Evolutionary conservation across 2,329 filamentous ascomycete species (phyloP).

Genomic region (Paraconiothyrium sp.): DNA sequence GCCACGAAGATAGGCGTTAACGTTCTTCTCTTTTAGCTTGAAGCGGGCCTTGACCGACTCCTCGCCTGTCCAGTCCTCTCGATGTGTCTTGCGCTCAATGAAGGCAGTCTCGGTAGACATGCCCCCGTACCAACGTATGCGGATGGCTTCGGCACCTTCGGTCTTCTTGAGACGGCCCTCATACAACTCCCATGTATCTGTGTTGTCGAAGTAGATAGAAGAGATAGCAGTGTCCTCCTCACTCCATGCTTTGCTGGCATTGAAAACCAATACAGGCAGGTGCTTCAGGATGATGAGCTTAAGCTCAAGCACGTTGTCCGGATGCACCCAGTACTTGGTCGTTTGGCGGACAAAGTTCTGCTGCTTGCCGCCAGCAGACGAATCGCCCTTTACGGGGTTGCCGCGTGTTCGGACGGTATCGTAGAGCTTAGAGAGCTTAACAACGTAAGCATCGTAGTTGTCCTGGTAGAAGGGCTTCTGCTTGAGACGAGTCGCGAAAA

Average conservation of each 20-base stretch:
- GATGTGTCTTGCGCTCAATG: constrained; percentile 96
- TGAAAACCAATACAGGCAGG: constrained; percentile 95
- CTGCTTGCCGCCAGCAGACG: constrained; percentile 87
- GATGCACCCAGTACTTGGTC: constrained; percentile 99
- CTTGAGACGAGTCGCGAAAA: constrained; percentile 94
- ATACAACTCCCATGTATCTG: constrained; percentile 92
- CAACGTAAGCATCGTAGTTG: constrained; percentile 95
- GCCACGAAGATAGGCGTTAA: constrained; percentile 88
- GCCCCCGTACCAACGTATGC: constrained; percentile 95
- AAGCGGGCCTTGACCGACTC: constrained; percentile 99
- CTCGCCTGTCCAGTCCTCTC: constrained; percentile 98
- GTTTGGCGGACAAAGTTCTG: constrained; percentile 97
- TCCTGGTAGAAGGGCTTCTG: constrained; percentile 99
- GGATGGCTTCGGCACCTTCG: constrained; percentile 95
- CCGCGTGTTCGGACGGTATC: constrained; percentile 93
- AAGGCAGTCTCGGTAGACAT: constrained; percentile 97
- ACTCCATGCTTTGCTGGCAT: constrained; percentile 95
- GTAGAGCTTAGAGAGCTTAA: constrained; percentile 94
- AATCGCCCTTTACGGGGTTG: constrained; percentile 91
- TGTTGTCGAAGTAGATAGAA: constrained; percentile 98
- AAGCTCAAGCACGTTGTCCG: constrained; percentile 96
- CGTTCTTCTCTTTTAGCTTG: constrained; percentile 93
- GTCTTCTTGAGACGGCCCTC: constrained; percentile 96
- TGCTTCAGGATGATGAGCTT: constrained; percentile 99
- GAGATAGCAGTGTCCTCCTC: constrained; percentile 91